Evolutionary conservation across 2,329 filamentous ascomycete genomes (phyloP), one percentile per base, ranked within the genome.

Genomic region (Ilyonectria destructans): DNA sequence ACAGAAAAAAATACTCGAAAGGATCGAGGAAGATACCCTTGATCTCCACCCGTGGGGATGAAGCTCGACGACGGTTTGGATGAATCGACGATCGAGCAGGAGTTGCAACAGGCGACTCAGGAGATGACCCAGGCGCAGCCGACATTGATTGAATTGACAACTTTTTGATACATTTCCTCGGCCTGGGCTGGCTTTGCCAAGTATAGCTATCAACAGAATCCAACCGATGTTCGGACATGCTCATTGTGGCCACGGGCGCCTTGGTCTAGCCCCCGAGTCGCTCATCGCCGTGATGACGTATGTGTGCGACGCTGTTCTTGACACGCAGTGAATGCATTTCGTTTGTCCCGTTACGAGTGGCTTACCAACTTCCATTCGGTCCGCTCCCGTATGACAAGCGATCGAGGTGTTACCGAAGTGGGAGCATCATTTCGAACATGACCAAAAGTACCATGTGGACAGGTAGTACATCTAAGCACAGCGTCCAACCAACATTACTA

Each of bases 171-270:
- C n/a, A 54, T 58, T 29, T 37, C 37, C 46, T 46, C 52, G 45
- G 26, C 45, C 56, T 45, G 52, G 40, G 17, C 43, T 45, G 62
- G 54, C 61, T 46, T 52, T 35, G 43, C 58, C 57, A 61, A 62
- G 61, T 58, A 68, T 60, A 68, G 52, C 61, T 68, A 62, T 58
- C 51, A 58, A 58, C 61, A 61, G 29, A 64, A 56, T 63, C 48
- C 55, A 64, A 61, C 52, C 49, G 40, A 48, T 52, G 57, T 60
- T 61, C 48, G 65, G 60, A 58, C 55, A 33, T 15, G 48, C 51
- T 40, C 48, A 29, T 65, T 17, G 52, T 52, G 29, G 9, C 13
- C 52, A 31, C 48, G n/a, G 2, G 33, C 33, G n/a, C 7, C 23
- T 45, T 26, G 46, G 48, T 15, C n/a, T 26, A 33, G 54, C n/a